Evolutionary conservation across 257 asterid species (phyloP).

Genomic region (Rubia yunnanensis): DNA sequence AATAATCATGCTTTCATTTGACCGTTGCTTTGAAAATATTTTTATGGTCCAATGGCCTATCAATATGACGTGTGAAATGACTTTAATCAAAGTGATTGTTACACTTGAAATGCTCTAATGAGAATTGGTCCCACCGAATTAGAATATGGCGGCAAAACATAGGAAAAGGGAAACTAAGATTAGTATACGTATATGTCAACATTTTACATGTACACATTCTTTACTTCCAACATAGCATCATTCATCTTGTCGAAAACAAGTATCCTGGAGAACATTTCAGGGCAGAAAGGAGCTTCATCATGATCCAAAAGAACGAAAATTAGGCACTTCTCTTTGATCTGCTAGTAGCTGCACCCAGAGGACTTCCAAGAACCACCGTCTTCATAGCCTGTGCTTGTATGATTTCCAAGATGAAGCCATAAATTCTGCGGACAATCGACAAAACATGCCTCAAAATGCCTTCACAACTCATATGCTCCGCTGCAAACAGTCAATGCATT

Average conservation of each 20-base stretch:
- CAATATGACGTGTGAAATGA: no score
- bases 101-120: no score
- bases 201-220: not conserved
- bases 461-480: not conserved
- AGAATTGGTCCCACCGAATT: no score
- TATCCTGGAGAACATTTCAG: not conserved
- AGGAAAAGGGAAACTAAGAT: no score
- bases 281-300: not conserved
- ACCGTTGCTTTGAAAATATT: no score
- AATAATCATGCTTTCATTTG: no score
- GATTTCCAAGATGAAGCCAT: not conserved
- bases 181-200: no score
- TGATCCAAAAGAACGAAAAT: not conserved
- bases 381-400: slow-evolving; percentile 20
- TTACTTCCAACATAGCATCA: not conserved
- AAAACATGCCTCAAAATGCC: slow-evolving; percentile 1
- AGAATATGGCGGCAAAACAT: no score
- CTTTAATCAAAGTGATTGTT: no score
- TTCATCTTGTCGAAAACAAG: not conserved
- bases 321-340: not conserved
- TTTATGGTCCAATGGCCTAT: no score
- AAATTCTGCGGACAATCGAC: slow-evolving; percentile 2
- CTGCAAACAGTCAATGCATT: slow-evolving; percentile 3
- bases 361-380: slow-evolving; percentile 18
- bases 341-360: not conserved